Conservation (phyloP, 1,139 yeast genomes). For the Schwanniomyces etchellsii region DNA sequence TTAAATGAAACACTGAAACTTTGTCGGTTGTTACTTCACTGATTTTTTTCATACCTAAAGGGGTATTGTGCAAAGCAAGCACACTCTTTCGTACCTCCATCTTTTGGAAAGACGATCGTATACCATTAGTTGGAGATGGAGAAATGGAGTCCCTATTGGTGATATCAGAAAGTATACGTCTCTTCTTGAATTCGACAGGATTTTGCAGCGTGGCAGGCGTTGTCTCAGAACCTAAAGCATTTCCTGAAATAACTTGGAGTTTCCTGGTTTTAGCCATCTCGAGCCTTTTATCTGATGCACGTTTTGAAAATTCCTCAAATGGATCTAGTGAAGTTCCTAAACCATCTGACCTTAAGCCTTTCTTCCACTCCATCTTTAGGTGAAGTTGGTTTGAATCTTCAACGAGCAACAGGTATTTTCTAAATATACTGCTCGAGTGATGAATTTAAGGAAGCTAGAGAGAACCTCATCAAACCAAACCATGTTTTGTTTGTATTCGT, state of each 20-base stretch:
- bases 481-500: no score
- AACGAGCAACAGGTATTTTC: no score
- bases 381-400: no score
- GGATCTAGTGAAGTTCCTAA: no score
- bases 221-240: conserved; percentile 4
- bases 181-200: conserved; percentile 1
- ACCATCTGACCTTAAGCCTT: no score
- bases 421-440: no score
- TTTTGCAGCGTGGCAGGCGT: conserved; percentile 3
- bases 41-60: not conserved
- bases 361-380: no score
- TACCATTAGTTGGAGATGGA: conserved; percentile 1
- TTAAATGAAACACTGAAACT: not conserved
- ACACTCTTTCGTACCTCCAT: conserved; percentile 3
- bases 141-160: conserved; percentile 1
- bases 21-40: not conserved
- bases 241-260: conserved; percentile 4
- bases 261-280: no score
- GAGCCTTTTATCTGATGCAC: no score
- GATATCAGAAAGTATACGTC: conserved; percentile 1
- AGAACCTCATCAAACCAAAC: no score
- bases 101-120: conserved; percentile 3
- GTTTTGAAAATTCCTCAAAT: no score
- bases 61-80: not conserved
- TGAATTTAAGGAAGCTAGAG: no score